Percentiles rank a stretch among this genome's conserved stretches.
Evolutionary conservation across 768 basidiomycete genomes (phyloP).

Genomic region (Lentinus brumalis): DNA sequence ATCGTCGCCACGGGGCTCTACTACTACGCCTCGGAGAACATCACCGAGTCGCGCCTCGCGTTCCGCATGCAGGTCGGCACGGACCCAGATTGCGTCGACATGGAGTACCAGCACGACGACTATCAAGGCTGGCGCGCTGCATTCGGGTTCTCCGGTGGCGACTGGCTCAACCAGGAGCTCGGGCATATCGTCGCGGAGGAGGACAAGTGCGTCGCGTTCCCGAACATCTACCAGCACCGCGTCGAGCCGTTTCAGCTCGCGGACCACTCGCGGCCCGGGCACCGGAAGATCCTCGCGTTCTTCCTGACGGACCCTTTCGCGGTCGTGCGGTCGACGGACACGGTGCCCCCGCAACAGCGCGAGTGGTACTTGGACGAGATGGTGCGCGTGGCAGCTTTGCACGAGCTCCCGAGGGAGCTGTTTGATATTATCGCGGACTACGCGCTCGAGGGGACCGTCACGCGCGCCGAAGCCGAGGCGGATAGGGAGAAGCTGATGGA

Average conservation of each 20-base stretch:
- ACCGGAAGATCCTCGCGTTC: slow-evolving; percentile 40
- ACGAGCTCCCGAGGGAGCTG: slow-evolving; percentile 21
- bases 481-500: slow-evolving; percentile 20
- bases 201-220: slow-evolving; percentile 36
- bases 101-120: not conserved
- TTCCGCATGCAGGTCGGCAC: slow-evolving; percentile 28
- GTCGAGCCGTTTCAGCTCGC: slow-evolving; percentile 37
- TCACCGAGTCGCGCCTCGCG: slow-evolving; percentile 30
- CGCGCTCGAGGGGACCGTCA: slow-evolving; percentile 1
- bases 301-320: slow-evolving; percentile 39
- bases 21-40: slow-evolving; percentile 34
- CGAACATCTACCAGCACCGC: slow-evolving; percentile 41
- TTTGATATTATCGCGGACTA: slow-evolving; percentile 14
- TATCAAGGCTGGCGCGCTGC: not conserved
- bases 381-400: not conserved
- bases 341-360: slow-evolving; percentile 34
- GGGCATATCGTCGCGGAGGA: slow-evolving; percentile 31
- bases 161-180: slow-evolving; percentile 22
- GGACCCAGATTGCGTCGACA: not conserved
- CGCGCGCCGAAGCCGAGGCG: slow-evolving; percentile 10
- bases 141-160: not conserved
- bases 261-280: slow-evolving; percentile 36
- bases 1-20: slow-evolving; percentile 2
- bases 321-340: slow-evolving; percentile 31
- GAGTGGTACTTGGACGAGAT: slow-evolving; percentile 23